These are phyloP conservation scores for Metschnikowia bowlesiae DNA, from an alignment of 805 yeast species.

Conservation along the genomic window DNA sequence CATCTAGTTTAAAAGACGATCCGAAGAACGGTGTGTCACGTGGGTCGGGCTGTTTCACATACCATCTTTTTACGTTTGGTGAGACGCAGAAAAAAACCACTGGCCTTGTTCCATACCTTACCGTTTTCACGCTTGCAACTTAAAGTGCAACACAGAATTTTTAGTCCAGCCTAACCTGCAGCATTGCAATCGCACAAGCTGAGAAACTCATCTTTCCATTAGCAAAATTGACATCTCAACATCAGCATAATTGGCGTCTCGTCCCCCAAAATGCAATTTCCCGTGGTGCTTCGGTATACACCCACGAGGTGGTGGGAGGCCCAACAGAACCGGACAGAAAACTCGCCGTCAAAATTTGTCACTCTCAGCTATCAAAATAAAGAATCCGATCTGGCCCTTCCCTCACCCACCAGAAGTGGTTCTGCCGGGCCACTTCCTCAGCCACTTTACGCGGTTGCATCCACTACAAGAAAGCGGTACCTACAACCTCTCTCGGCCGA, in stretches of 20 bases:
- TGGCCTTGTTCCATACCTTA: neutral
- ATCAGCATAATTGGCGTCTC: no score
- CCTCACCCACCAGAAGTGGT: neutral
- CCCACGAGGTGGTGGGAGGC: slow-evolving; percentile 16
- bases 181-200: neutral
- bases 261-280: neutral
- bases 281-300: slow-evolving; percentile 13
- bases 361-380: slow-evolving; percentile 6
- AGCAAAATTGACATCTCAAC: neutral
- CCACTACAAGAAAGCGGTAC: slow-evolving; percentile 7
- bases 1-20: neutral
- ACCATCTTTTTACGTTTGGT: neutral
- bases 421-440: neutral
- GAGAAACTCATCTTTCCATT: neutral
- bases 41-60: neutral
- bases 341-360: slow-evolving; percentile 9
- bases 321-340: neutral
- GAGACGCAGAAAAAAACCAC: slow-evolving; percentile 4
- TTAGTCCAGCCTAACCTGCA: neutral
- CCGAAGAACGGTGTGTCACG: neutral
- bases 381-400: neutral
- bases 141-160: neutral
- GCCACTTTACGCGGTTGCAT: slow-evolving; percentile 2
- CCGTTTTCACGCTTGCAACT: slow-evolving; percentile 1
- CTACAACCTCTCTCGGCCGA: slow-evolving; percentile 5